Percentiles rank a stretch among this genome's conserved stretches.
These are phyloP conservation scores for Fagus crenata DNA, from an alignment of 306 rosid genomes.

Conservation along the genomic window DNA sequence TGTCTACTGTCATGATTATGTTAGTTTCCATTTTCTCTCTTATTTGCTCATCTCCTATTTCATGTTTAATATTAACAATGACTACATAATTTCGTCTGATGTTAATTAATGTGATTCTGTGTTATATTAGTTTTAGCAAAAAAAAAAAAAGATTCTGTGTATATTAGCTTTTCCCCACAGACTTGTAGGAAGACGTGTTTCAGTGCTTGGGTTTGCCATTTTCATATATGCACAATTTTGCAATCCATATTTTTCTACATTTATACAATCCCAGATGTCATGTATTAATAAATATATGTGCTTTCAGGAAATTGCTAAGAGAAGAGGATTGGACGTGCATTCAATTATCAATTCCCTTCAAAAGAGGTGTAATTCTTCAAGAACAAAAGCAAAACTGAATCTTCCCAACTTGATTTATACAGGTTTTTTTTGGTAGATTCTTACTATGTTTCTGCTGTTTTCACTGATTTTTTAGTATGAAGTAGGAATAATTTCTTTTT, in stretches of 20 bases:
- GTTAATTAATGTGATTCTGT: constrained; percentile 20
- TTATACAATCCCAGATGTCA: constrained; percentile 3
- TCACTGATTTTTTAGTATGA: background rate
- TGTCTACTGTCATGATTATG: constrained; percentile 73
- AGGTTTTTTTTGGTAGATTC: background rate
- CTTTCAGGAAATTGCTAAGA: constrained; percentile 48
- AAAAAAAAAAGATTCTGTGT: background rate
- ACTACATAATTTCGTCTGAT: background rate
- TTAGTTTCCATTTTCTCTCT: constrained; percentile 15
- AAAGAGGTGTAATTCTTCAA: constrained; percentile 39
- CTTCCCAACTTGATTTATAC: constrained; percentile 38
- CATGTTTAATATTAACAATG: background rate
- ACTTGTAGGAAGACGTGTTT: constrained; percentile 33
- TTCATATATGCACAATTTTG: constrained; percentile 49
- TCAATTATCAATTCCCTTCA: constrained; percentile 58
- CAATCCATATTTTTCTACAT: background rate
- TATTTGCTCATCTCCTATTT: background rate
- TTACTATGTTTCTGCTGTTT: background rate
- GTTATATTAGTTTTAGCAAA: background rate
- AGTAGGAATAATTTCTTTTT: background rate
- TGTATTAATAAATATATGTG: constrained; percentile 5
- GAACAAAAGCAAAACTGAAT: constrained; percentile 36
- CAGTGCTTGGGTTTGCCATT: constrained; percentile 93
- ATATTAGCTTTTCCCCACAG: constrained; percentile 52
- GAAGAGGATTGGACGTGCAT: constrained; percentile 56